Evolutionary conservation across 1,139 yeast genomes (phyloP), one percentile per base, ranked within the genome.

Genomic region (Candida pseudoviswanathii): DNA sequence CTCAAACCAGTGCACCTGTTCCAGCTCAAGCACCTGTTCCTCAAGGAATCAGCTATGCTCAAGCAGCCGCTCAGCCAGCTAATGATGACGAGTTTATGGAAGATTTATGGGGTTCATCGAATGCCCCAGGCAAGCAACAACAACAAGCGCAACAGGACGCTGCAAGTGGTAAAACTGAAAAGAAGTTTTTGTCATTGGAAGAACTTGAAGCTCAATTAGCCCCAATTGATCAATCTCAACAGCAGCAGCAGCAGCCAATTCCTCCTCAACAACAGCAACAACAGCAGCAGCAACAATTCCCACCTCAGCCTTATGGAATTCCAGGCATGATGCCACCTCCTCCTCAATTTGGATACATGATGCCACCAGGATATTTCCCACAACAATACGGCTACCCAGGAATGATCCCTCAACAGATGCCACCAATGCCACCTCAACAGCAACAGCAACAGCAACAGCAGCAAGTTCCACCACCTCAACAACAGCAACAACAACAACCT

Each of bases 171-270:
- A 48, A 52, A 25, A 27, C 50, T 31, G 80, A 71, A 47, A 73
- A 71, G 61, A 80, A 75, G 59, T 75, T 85, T 43, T 71, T 85
- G 56, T 85, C 92, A 11, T 72, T 87, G 58, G 90, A 85, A 63
- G 94, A 88, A 59, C 84, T 86, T 56, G 94, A 87, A 64, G 89
- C 92, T 10, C 89, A 83, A 60, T 77, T 87, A 67, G 72, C 83
- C 54, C 73, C 79, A 25, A 75, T 75, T 55, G 80, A 75, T 54
- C 69, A 64, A 48, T 48, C 60, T 27, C 72, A 65, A 38, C 54
- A 48, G 42, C 54, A 44, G 10, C 51, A 66, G 26, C 60, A 51
- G 40, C 67, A 57, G 48, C 68, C 33, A 37, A 24, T 34, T 32
- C 37, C 36, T 24, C 51, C 48, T 25, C 45, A 66, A 24, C n/a